Conservation (phyloP, 2,329 filamentous ascomycete genomes). For the Aureobasidium namibiae region DNA sequence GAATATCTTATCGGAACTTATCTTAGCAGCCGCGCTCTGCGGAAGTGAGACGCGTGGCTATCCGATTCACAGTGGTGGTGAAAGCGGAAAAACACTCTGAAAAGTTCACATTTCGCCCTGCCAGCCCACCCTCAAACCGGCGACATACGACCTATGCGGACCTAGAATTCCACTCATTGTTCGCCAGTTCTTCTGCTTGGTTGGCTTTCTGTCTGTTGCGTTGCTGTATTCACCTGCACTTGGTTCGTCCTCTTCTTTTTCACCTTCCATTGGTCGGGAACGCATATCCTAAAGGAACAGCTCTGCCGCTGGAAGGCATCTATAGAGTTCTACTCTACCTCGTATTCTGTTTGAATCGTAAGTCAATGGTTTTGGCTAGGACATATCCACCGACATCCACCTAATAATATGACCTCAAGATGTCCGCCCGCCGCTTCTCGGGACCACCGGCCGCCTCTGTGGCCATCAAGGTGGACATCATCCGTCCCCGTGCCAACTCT, state of each 20-base stretch:
- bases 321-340: not conserved
- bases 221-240: not conserved
- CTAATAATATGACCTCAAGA: not conserved
- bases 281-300: not conserved
- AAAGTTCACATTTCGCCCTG: not conserved
- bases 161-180: not conserved
- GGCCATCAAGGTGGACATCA: not conserved
- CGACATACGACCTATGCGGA: not conserved
- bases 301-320: not conserved
- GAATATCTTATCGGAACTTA: not conserved
- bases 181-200: not conserved
- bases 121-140: not conserved
- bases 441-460: not conserved
- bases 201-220: not conserved
- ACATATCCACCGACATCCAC: not conserved
- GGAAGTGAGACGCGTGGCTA: not conserved
- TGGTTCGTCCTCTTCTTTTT: not conserved
- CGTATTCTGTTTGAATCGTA: not conserved
- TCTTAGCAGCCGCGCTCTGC: not conserved
- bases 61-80: not conserved
- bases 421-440: conserved; percentile 1
- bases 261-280: not conserved
- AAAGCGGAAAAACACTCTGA: not conserved
- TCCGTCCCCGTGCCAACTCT: conserved; percentile 4
- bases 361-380: not conserved